Percentiles rank a stretch among this genome's conserved stretches.
Conservation (phyloP, 768 basidiomycete genomes). For the Lentinula edodes region DNA sequence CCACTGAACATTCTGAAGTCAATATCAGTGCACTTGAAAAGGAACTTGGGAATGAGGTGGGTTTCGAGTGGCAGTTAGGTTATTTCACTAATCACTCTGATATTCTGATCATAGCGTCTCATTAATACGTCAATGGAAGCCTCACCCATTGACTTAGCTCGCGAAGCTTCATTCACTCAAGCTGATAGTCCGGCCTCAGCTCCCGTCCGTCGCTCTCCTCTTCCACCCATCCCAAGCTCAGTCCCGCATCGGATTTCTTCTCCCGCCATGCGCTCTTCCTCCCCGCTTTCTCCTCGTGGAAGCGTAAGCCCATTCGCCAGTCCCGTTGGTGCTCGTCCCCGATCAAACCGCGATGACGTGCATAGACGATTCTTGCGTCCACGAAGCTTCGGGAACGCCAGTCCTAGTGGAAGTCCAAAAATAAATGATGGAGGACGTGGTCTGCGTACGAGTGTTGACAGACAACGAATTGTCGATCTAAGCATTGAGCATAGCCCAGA, state of each 20-base stretch:
- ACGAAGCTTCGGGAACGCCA: constrained; percentile 33
- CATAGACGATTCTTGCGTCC: constrained; percentile 34
- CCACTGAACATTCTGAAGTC: constrained; percentile 6
- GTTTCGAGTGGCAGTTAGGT: background rate
- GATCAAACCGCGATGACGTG: constrained; percentile 39
- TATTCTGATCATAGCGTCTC: background rate
- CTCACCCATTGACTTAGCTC: background rate
- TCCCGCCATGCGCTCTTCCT: constrained; percentile 15
- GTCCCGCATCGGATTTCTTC: constrained; percentile 6
- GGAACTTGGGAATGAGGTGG: constrained; percentile 11
- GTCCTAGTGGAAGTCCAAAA: constrained; percentile 11
- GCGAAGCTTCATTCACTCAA: constrained; percentile 1
- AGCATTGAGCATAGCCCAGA: background rate
- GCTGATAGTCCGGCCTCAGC: background rate
- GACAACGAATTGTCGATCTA: constrained; percentile 2
- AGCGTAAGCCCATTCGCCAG: constrained; percentile 1
- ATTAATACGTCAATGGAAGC: constrained; percentile 5
- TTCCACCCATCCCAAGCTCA: constrained; percentile 8
- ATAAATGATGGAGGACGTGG: background rate
- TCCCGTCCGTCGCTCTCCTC: constrained; percentile 9
- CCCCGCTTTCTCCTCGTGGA: constrained; percentile 7
- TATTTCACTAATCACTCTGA: background rate
- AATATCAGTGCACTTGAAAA: constrained; percentile 13
- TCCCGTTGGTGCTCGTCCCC: constrained; percentile 18
- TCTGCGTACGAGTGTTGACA: background rate